Conservation (phyloP, 2,329 filamentous ascomycete genomes). For the Leptodontidium sp. region DNA sequence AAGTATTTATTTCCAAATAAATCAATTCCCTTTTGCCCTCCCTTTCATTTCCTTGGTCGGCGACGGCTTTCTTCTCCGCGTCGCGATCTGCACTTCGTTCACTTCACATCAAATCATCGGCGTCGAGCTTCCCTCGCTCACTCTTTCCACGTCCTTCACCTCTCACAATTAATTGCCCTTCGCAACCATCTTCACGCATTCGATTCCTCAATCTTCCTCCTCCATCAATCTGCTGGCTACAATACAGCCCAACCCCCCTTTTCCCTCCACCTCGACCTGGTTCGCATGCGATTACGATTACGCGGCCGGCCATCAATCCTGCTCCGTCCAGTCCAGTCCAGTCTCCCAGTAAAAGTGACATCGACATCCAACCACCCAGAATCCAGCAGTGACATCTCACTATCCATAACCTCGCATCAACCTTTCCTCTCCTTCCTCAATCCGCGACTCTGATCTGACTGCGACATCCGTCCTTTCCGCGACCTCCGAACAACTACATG, state of each 20-base stretch:
- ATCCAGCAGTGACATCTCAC: conserved; percentile 19
- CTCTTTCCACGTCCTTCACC: background rate
- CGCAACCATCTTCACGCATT: background rate
- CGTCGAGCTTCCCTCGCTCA: background rate
- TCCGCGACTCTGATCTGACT: no score
- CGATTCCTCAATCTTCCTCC: background rate
- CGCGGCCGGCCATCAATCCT: no score
- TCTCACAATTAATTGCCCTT: conserved; percentile 3
- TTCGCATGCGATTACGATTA: background rate
- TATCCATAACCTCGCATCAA: background rate
- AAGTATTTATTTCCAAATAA: background rate
- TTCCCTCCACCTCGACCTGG: background rate
- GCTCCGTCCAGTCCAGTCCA: no score
- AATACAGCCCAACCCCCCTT: background rate
- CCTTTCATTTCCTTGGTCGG: background rate
- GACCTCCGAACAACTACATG: conserved; percentile 32
- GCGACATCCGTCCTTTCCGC: background rate
- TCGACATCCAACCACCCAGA: background rate
- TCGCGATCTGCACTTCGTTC: background rate
- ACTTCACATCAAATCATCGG: background rate
- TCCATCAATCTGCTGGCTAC: background rate
- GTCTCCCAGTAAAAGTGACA: no score
- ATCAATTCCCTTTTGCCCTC: background rate
- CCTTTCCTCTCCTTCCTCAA: background rate
- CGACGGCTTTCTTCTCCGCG: background rate